phyloP scores from a whole-genome alignment of 2,329 filamentous ascomycete genomes.

The Phaeosphaeria sp. region DNA sequence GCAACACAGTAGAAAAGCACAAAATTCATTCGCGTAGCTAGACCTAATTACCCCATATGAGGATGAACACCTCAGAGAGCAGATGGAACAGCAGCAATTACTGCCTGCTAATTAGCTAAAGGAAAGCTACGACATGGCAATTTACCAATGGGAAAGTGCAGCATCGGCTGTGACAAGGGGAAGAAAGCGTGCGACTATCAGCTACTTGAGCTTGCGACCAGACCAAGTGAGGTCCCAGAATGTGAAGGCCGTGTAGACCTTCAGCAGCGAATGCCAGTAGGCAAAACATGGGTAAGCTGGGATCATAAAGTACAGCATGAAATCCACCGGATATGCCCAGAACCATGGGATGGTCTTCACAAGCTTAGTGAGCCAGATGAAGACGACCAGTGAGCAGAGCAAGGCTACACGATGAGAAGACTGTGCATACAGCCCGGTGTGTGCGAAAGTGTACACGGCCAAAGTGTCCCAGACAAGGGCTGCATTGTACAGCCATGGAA shows the following conservation, averaged over 20 bases:
- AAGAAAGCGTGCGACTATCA: not conserved
- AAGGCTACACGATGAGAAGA: conserved; percentile 4
- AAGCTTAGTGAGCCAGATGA: conserved; percentile 28
- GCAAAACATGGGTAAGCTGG: conserved; percentile 23
- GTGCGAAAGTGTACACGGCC: conserved; percentile 10
- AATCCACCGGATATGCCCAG: conserved; percentile 19
- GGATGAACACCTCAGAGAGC: not conserved
- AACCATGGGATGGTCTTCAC: conserved; percentile 33
- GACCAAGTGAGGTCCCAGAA: conserved; percentile 1
- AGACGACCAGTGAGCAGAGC: conserved; percentile 6
- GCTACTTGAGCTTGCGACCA: not conserved
- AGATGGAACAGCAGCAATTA: not conserved
- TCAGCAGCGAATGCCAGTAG: conserved; percentile 26
- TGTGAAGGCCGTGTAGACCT: conserved; percentile 10
- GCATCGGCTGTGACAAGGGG: not conserved
- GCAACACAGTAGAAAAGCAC: not conserved
- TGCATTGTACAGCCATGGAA: conserved; percentile 35
- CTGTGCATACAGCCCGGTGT: conserved; percentile 11
- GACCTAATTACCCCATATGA: not conserved
- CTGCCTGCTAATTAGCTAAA: not conserved
- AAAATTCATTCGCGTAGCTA: not conserved
- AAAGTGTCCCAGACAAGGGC: conserved; percentile 30
- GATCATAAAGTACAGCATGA: conserved; percentile 27
- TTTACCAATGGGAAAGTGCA: not conserved
- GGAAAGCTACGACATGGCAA: not conserved